These are phyloP conservation scores for Usnea hakonensis DNA, from an alignment of 495 filamentous ascomycete genomes.

Conservation along the genomic window DNA sequence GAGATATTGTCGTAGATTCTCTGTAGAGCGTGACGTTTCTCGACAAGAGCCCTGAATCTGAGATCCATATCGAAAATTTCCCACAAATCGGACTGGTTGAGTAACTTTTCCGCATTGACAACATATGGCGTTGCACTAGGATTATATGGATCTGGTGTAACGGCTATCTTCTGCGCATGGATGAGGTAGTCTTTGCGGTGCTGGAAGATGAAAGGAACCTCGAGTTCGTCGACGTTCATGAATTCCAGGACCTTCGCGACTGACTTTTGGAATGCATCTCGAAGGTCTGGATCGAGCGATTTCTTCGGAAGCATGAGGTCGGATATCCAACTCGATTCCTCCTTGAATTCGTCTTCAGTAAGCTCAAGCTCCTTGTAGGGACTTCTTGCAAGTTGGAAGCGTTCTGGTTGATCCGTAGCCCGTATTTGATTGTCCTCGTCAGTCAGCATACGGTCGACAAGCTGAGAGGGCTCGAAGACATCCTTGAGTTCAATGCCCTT, in stretches of 20 bases:
- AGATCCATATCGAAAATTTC: slow-evolving; percentile 88
- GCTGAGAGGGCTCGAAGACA: slow-evolving; percentile 92
- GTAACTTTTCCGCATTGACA: slow-evolving; percentile 73
- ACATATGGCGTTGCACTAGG: slow-evolving; percentile 64
- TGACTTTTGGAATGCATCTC: slow-evolving; percentile 75
- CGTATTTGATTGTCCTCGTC: slow-evolving; percentile 91
- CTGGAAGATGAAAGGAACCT: slow-evolving; percentile 96
- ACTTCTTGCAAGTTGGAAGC: slow-evolving; percentile 85
- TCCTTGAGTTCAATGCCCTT: slow-evolving; percentile 82
- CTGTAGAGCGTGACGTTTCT: slow-evolving; percentile 79
- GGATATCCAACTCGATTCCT: slow-evolving; percentile 88
- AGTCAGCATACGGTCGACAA: slow-evolving; percentile 86
- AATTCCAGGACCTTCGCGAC: slow-evolving; percentile 92
- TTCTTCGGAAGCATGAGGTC: slow-evolving; percentile 83
- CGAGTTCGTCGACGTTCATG: slow-evolving; percentile 82
- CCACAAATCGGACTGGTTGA: slow-evolving; percentile 92
- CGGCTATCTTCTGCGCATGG: slow-evolving; percentile 67
- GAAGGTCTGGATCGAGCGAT: slow-evolving; percentile 54
- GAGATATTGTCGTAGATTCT: slow-evolving; percentile 67
- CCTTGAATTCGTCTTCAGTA: slow-evolving; percentile 70
- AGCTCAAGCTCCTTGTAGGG: slow-evolving; percentile 72
- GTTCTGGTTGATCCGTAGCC: slow-evolving; percentile 77
- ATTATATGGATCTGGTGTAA: slow-evolving; percentile 44
- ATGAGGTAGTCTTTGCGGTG: slow-evolving; percentile 97
- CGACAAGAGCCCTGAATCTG: slow-evolving; percentile 81